Conservation (phyloP, 2,329 filamentous ascomycete species). For the Orbilia brochopaga region DNA sequence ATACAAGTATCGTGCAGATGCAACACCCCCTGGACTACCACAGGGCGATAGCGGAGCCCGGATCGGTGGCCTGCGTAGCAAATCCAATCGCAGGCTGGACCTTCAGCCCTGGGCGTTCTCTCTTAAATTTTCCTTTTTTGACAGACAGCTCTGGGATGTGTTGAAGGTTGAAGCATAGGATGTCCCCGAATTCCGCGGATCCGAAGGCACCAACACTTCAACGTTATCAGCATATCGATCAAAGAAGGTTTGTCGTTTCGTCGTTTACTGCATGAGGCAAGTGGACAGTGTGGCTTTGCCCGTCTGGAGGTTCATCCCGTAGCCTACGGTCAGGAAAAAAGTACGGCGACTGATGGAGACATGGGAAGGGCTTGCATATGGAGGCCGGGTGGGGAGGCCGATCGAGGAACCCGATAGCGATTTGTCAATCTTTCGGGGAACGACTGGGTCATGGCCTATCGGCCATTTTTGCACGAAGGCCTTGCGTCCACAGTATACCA, state of each 20-base stretch:
- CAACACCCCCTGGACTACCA: constrained; percentile 2
- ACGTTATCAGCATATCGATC: constrained; percentile 33
- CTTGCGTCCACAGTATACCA: constrained; percentile 28
- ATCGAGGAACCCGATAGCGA: constrained; percentile 42
- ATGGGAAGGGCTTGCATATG: constrained; percentile 49
- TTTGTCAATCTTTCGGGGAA: constrained; percentile 51
- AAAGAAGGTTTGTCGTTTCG: constrained; percentile 47
- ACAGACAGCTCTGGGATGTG: constrained; percentile 35
- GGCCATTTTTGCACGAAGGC: constrained; percentile 20
- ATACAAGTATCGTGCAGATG: constrained; percentile 10
- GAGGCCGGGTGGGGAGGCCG: constrained; percentile 21
- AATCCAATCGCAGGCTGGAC: constrained; percentile 8
- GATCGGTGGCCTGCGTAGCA: background rate
- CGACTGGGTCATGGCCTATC: constrained; percentile 36
- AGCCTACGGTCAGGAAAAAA: constrained; percentile 36
- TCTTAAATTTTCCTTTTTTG: constrained; percentile 37
- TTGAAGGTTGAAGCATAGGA: background rate
- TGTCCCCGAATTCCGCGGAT: constrained; percentile 19
- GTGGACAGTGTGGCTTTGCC: constrained; percentile 49
- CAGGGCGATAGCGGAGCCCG: constrained; percentile 8
- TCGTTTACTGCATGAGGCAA: constrained; percentile 50
- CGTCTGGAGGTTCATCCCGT: constrained; percentile 35
- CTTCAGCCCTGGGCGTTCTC: constrained; percentile 38
- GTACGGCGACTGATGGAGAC: constrained; percentile 51
- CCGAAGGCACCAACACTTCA: background rate